Conservation (phyloP, 2,329 filamentous ascomycete species). For the Rhytidhysteron rufulum region DNA sequence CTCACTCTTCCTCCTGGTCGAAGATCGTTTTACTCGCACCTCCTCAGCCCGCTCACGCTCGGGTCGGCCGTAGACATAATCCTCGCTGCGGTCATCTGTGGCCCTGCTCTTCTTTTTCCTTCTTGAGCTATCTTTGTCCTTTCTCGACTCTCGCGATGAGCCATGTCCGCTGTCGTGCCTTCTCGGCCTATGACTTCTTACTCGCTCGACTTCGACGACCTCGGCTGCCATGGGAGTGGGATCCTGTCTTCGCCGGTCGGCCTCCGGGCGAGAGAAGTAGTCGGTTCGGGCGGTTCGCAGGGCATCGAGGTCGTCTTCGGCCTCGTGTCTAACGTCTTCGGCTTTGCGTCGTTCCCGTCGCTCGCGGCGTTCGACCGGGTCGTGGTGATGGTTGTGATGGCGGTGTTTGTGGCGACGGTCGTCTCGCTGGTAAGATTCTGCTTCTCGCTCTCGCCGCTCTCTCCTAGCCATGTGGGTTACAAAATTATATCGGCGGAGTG, state of each 20-base stretch:
- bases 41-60: conserved; percentile 27
- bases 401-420: conserved; percentile 21
- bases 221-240: conserved; percentile 31
- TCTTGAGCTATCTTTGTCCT: conserved; percentile 27
- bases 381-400: conserved; percentile 21
- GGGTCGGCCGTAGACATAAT: conserved; percentile 28
- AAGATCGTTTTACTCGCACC: conserved; percentile 20
- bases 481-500: neutral
- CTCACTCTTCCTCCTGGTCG: conserved; percentile 6
- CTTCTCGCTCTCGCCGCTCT: too few relatives aligned
- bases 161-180: conserved; percentile 4
- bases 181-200: conserved; percentile 18
- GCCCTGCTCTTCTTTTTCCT: conserved; percentile 19
- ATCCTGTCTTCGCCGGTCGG: conserved; percentile 21
- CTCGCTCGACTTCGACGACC: conserved; percentile 16
- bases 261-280: conserved; percentile 34
- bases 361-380: conserved; percentile 24
- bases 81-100: conserved; percentile 22
- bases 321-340: conserved; percentile 23
- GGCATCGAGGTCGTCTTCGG: conserved; percentile 38
- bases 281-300: conserved; percentile 34
- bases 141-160: conserved; percentile 18
- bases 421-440: conserved; percentile 7
- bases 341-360: conserved; percentile 29
- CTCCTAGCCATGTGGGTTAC: too few relatives aligned